These are phyloP conservation scores for Goffeauzyma gilvescens DNA, from an alignment of 768 basidiomycete species.

Conservation along the genomic window DNA sequence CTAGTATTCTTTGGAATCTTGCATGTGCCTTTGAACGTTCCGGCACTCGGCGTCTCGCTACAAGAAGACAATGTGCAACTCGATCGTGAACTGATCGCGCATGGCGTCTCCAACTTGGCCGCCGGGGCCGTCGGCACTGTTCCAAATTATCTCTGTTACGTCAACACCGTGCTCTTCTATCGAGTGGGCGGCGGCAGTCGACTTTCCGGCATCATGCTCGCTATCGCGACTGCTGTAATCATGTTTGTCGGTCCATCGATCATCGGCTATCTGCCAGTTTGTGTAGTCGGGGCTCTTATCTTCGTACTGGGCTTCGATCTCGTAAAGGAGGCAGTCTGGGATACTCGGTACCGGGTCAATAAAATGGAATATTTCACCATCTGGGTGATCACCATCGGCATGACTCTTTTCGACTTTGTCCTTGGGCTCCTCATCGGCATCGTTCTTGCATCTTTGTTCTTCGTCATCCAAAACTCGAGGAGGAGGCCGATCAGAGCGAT, in stretches of 20 bases:
- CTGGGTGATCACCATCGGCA: slow-evolving; percentile 42
- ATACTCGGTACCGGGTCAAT: slow-evolving; percentile 73
- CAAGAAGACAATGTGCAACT: slow-evolving; percentile 70
- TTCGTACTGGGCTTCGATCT: slow-evolving; percentile 88
- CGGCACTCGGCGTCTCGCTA: slow-evolving; percentile 77
- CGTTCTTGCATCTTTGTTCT: slow-evolving; percentile 83
- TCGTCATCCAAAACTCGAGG: slow-evolving; percentile 87
- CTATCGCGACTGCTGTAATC: slow-evolving; percentile 48
- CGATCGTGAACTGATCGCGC: slow-evolving; percentile 75
- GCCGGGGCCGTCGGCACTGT: slow-evolving; percentile 60
- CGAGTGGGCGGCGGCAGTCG: slow-evolving; percentile 77
- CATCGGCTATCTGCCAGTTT: slow-evolving; percentile 78
- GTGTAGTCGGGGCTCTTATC: slow-evolving; percentile 78
- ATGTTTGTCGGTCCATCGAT: slow-evolving; percentile 69
- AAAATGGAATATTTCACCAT: slow-evolving; percentile 39
- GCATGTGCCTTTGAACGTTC: slow-evolving; percentile 38
- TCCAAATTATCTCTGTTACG: slow-evolving; percentile 59
- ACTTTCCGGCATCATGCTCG: slow-evolving; percentile 67
- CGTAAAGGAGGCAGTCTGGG: slow-evolving; percentile 89
- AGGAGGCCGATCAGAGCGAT: slow-evolving; percentile 63
- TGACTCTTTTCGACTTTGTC: slow-evolving; percentile 79
- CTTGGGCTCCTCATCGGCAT: slow-evolving; percentile 83
- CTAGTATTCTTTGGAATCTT: slow-evolving; percentile 38
- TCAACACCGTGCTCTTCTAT: slow-evolving; percentile 45
- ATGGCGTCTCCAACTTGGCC: slow-evolving; percentile 75